Evolutionary conservation across 2,329 filamentous ascomycete genomes (phyloP), one percentile per base, ranked within the genome.

Genomic region (Acarospora socialis): DNA sequence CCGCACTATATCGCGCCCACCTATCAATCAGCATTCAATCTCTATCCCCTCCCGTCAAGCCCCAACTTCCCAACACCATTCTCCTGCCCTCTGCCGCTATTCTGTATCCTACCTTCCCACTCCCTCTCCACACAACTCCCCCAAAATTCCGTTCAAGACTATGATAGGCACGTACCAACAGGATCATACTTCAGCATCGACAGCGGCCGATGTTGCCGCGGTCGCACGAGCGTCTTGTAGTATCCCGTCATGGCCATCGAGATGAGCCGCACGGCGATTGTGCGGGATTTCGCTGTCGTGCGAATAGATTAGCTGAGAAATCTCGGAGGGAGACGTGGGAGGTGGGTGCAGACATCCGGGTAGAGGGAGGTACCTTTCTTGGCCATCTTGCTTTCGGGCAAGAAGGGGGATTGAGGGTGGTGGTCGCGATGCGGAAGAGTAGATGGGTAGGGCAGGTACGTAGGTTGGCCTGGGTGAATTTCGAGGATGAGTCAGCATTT

Each of bases 181-280:
- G 90, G 90, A 54, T 98, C 90, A 60, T 98, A 98, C 66, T 98
- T 98, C 48, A 98, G 65, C 83, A 98, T 90, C 63, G 84, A 92
- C 60, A 98, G 71, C 35, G 92, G 86, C 26, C 78, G 68, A 41
- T 84, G 69, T 18, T 72, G 70, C 46, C 90, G 77, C 8, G 84
- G 86, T 37, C 92, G 77, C 46, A 78, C 69, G 57, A 92, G 75
- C 33, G 83, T 92, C 59, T 87, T 86, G 68, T 87, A 98, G 70
- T 84, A 98, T 51, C 90, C 90, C 16, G 90, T 98, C 78, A 93
- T 78, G 55, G 90, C 90, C 90, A 98, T 98, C 42, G 84, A 93
- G 56, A 98, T 67, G 45, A 98, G 78, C 55, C 90, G 86, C 56
- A 94, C 87, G 53, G 81, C 73, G 54, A 98, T 77, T 45, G 87